Conservation (phyloP, 164 flowering plant species). For the Litsea cubeba region DNA sequence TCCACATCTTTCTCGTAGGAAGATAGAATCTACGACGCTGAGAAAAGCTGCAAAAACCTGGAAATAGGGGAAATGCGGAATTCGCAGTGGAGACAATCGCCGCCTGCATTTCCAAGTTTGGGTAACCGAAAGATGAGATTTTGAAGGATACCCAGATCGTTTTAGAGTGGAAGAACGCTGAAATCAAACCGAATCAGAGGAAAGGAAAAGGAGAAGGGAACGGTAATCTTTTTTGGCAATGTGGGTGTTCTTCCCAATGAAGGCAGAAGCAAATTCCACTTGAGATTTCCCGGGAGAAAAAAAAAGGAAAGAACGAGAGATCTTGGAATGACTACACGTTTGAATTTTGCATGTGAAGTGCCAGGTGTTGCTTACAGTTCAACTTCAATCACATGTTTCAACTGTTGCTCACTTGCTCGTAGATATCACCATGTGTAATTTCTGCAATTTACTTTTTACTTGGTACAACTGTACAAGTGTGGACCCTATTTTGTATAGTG, state of each 20-base stretch:
- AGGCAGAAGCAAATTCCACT: not conserved
- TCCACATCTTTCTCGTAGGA: slow-evolving; percentile 9
- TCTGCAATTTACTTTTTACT: too few species aligned
- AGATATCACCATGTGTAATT: too few species aligned
- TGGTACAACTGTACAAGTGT: too few species aligned
- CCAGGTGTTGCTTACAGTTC: not conserved
- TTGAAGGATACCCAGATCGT: slow-evolving; percentile 11
- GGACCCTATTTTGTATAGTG: too few species aligned
- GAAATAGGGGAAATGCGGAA: slow-evolving; percentile 17
- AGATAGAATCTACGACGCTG: slow-evolving; percentile 12
- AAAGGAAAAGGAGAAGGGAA: not conserved
- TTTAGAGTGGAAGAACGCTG: not conserved
- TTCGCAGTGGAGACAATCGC: slow-evolving; percentile 9
- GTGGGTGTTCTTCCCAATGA: not conserved
- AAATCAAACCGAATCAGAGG: not conserved
- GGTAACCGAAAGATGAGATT: not conserved
- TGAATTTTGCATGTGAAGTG: slow-evolving; percentile 3
- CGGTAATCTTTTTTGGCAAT: not conserved
- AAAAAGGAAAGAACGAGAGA: not conserved
- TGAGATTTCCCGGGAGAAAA: not conserved
- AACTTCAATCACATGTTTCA: too few species aligned
- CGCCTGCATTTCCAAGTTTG: slow-evolving; percentile 7
- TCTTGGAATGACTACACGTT: not conserved
- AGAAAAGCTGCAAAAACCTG: slow-evolving; percentile 10
- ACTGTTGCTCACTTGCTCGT: too few species aligned